Evolutionary conservation across 176 grass and related monocot species (phyloP).

Genomic region (Musa acuminata): DNA sequence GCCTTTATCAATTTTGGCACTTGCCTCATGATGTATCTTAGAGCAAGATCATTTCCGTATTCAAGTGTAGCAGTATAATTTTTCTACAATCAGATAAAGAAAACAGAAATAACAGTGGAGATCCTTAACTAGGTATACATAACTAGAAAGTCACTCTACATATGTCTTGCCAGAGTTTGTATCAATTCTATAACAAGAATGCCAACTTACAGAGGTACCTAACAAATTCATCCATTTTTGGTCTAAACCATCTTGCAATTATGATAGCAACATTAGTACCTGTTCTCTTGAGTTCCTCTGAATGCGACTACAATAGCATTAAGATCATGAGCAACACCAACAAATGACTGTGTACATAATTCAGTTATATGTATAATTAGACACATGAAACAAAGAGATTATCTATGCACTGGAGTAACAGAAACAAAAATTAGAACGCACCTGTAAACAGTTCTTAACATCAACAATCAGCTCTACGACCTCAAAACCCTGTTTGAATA

Average conservation of each 20-base stretch:
- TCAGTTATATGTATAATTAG: not conserved
- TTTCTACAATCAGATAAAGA: no score
- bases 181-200: not conserved
- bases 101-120: no score
- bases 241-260: no score
- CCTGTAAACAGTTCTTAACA: constrained; percentile 83
- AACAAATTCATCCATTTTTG: no score
- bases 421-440: constrained; percentile 13
- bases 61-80: no score
- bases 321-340: constrained; percentile 71
- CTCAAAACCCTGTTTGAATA: constrained; percentile 68
- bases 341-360: constrained; percentile 28
- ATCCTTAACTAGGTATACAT: no score
- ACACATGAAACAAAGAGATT: not conserved
- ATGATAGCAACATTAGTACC: constrained; percentile 24
- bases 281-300: constrained; percentile 97
- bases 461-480: constrained; percentile 75
- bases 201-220: not conserved
- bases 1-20: no score
- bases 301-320: constrained; percentile 69
- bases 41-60: no score
- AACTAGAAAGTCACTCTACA: no score
- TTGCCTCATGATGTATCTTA: no score
- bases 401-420: not conserved
- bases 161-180: no score